These are phyloP conservation scores for Sclerotinia spermophila DNA, from an alignment of 2,329 filamentous ascomycete genomes.

Conservation along the genomic window DNA sequence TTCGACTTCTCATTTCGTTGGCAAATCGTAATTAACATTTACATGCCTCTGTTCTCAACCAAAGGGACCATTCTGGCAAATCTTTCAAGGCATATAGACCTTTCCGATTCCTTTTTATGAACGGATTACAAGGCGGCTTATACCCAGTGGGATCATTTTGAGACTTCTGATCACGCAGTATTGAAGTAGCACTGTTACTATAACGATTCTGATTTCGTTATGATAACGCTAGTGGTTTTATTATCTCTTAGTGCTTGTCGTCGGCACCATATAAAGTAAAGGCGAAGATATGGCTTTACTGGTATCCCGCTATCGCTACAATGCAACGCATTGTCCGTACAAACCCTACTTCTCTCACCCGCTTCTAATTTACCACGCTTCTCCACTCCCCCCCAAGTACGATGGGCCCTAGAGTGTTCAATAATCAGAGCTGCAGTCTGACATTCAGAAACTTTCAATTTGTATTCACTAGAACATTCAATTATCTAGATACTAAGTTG, in stretches of 20 bases:
- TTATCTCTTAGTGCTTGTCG: not conserved
- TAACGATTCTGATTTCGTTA: not conserved
- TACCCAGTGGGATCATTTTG: not conserved
- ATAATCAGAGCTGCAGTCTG: not conserved
- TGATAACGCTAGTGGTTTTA: not conserved
- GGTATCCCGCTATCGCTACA: not conserved
- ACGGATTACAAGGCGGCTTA: not conserved
- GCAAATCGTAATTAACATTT: not conserved
- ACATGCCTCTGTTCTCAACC: not conserved
- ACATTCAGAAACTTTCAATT: not conserved
- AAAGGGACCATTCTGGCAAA: not conserved
- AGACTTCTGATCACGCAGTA: not conserved
- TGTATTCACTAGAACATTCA: not conserved
- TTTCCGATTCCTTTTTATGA: not conserved
- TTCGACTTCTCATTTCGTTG: not conserved
- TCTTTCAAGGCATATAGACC: not conserved
- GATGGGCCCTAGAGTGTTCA: not conserved
- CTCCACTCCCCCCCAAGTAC: not conserved
- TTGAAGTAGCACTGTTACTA: not conserved
- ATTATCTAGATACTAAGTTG: not conserved
- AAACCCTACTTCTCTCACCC: not conserved
- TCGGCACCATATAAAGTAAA: no score
- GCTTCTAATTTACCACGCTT: not conserved
- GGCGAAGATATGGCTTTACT: not conserved
- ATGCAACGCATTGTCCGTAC: not conserved